Conservation (phyloP, 495 filamentous ascomycete genomes). For the Mytilinidion resinicola region DNA sequence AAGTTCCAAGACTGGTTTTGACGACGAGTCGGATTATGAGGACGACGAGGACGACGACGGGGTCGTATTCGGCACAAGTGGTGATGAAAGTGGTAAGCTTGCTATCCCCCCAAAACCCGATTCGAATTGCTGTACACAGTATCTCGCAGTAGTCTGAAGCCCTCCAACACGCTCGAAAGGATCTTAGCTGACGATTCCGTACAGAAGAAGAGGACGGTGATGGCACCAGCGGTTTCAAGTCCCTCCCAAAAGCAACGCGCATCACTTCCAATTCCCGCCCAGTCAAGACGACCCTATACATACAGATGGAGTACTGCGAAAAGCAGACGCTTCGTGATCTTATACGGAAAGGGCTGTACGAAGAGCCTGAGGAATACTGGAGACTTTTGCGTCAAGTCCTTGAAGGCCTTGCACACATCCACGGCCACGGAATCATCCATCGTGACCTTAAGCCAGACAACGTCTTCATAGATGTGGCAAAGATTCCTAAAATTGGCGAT, state of each 20-base stretch:
- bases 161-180: no score
- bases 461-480: constrained; percentile 85
- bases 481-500: constrained; percentile 91
- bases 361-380: constrained; percentile 74
- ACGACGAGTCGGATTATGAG: constrained; percentile 58
- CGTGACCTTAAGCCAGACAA: constrained; percentile 98
- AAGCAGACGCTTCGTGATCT: constrained; percentile 88
- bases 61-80: constrained; percentile 13
- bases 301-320: constrained; percentile 97
- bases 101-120: no score
- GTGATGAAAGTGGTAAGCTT: constrained; percentile 18
- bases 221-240: neutral
- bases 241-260: constrained; percentile 15
- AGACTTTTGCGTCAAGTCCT: constrained; percentile 85
- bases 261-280: constrained; percentile 34
- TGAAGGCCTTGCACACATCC: constrained; percentile 86
- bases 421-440: constrained; percentile 87
- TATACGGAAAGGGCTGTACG: constrained; percentile 67
- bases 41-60: constrained; percentile 30
- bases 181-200: neutral
- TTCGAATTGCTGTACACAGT: no score
- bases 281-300: constrained; percentile 61
- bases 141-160: no score
- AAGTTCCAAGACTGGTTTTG: constrained; percentile 78
- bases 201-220: constrained; percentile 12